A percentile compares a stretch with the other conserved stretches of the same genome.
Evolutionary conservation across 352 stramenopile genomes (phyloP).

Genomic region (Peronospora destructor): DNA sequence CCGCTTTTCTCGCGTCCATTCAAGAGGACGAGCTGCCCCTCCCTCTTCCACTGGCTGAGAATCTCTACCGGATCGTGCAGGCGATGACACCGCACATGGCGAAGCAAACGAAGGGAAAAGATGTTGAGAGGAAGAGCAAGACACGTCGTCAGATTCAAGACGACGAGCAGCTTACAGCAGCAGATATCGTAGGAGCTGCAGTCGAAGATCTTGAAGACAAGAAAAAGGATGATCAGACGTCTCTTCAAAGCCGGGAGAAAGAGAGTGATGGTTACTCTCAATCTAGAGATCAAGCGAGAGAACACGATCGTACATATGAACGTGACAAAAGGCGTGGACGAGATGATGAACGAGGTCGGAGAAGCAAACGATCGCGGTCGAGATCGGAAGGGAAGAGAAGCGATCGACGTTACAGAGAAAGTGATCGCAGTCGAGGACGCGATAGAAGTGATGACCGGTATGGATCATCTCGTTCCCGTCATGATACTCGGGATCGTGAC

Average conservation of each 20-base stretch:
- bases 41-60: conserved; percentile 54
- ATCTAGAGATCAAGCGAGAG: conserved; percentile 14
- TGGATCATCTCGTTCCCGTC: conserved; percentile 21
- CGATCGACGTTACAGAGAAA: conserved; percentile 20
- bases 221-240: conserved; percentile 4
- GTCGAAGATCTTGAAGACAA: conserved; percentile 25
- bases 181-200: conserved; percentile 51
- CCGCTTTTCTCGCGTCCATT: conserved; percentile 50
- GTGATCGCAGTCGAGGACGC: conserved; percentile 24
- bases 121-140: conserved; percentile 13
- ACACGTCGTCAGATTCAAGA: conserved; percentile 39
- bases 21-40: conserved; percentile 59
- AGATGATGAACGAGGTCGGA: conserved; percentile 24
- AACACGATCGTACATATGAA: conserved; percentile 21
- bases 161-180: conserved; percentile 58
- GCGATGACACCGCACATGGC: conserved; percentile 64
- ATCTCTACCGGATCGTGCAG: conserved; percentile 76
- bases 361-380: conserved; percentile 34
- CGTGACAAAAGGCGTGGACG: conserved; percentile 25
- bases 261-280: conserved; percentile 15
- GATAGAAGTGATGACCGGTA: conserved; percentile 20
- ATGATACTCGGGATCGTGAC: conserved; percentile 31
- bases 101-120: conserved; percentile 10
- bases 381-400: conserved; percentile 28
- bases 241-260: conserved; percentile 3